Evolutionary conservation across 2,329 filamentous ascomycete genomes (phyloP).

Genomic region (Claviceps lovelessii): DNA sequence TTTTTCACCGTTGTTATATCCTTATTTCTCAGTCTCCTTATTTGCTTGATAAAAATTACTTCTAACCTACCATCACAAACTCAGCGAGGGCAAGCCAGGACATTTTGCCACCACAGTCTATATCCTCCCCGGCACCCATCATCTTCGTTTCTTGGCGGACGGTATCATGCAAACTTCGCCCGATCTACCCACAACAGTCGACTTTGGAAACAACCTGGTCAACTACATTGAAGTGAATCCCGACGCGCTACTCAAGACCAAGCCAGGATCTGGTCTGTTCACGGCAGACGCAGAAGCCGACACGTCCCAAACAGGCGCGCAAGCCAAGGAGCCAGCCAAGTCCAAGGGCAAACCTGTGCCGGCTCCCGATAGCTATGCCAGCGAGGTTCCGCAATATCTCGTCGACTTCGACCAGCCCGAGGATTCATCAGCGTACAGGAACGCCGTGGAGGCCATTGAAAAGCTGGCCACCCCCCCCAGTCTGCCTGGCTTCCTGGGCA

Average conservation of each 20-base stretch:
- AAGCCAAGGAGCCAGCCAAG: conserved; percentile 28
- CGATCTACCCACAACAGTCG: conserved; percentile 81
- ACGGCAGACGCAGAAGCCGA: conserved; percentile 5
- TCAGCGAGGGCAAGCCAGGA: conserved; percentile 40
- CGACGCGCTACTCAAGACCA: conserved; percentile 36
- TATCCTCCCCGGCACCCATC: conserved; percentile 85
- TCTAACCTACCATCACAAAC: not conserved
- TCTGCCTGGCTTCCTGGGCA: conserved; percentile 79
- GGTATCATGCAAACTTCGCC: conserved; percentile 83
- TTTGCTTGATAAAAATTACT: not conserved
- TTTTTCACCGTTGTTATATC: too few species aligned
- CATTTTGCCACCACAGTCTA: conserved; percentile 65
- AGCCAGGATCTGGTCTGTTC: conserved; percentile 11
- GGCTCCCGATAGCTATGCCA: conserved; percentile 49
- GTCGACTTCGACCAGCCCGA: conserved; percentile 76
- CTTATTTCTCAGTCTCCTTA: too few species aligned
- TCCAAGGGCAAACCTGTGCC: conserved; percentile 41
- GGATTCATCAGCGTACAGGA: conserved; percentile 58
- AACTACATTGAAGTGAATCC: conserved; percentile 93
- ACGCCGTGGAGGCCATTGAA: conserved; percentile 59
- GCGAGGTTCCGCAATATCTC: conserved; percentile 69
- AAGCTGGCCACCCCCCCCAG: conserved; percentile 72
- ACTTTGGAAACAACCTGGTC: conserved; percentile 94
- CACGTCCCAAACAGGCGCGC: conserved; percentile 4
- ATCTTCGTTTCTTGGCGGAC: conserved; percentile 92